Percentiles rank a stretch among this genome's conserved stretches.
phyloP scores from a whole-genome alignment of 768 basidiomycete genomes.

The Boletus reticuloceps region DNA sequence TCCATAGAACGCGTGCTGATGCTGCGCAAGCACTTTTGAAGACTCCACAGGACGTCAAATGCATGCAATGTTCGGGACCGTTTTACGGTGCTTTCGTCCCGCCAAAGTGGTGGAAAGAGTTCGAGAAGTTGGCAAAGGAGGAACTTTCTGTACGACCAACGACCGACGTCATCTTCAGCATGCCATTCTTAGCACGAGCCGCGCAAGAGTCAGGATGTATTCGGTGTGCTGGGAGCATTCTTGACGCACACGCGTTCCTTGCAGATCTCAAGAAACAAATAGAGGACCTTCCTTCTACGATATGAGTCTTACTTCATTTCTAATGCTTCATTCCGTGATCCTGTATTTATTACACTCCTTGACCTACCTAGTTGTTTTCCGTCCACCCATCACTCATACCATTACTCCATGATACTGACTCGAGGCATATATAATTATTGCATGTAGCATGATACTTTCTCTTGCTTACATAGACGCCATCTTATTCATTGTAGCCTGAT shows the following conservation, averaged over 20 bases:
- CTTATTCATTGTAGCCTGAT: too few relatives aligned
- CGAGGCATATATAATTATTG: too few relatives aligned
- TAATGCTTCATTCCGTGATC: neutral
- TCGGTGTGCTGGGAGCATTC: constrained; percentile 64
- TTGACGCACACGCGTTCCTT: constrained; percentile 59
- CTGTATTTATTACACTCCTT: neutral
- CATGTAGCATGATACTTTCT: neutral
- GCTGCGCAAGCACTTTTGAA: constrained; percentile 49
- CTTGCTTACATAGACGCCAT: neutral
- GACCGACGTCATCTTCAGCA: constrained; percentile 56
- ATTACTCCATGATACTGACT: neutral
- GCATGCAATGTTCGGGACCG: constrained; percentile 65
- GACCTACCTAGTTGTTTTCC: too few relatives aligned
- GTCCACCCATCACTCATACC: neutral
- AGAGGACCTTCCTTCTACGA: constrained; percentile 47
- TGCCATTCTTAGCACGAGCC: constrained; percentile 55
- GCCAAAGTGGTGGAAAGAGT: constrained; percentile 72
- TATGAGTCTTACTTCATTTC: constrained; percentile 26
- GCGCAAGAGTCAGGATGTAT: constrained; percentile 52
- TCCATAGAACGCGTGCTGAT: constrained; percentile 53
- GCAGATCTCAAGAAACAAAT: constrained; percentile 53
- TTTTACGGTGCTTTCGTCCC: constrained; percentile 42
- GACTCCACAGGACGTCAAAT: constrained; percentile 50
- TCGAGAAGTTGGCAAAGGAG: constrained; percentile 51
- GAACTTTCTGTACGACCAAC: constrained; percentile 58